Conservation (phyloP, 257 asterid species). For the Voacanga thouarsii region DNA sequence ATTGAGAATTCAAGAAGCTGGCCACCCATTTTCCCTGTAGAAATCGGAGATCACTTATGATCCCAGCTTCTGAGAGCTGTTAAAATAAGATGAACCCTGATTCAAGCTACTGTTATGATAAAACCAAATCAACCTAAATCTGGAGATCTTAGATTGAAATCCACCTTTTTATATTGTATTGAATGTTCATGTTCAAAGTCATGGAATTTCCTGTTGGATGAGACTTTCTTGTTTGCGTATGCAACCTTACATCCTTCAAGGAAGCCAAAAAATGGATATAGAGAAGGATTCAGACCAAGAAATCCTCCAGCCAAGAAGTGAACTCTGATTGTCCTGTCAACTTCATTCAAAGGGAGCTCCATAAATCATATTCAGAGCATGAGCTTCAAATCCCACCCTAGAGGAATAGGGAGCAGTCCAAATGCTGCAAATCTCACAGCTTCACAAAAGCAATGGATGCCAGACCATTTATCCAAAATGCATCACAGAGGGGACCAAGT, state of each 20-base stretch:
- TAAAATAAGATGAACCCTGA: neutral
- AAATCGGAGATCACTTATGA: neutral
- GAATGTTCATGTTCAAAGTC: neutral
- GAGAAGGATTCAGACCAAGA: neutral
- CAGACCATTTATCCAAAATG: too few species aligned
- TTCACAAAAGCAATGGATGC: neutral
- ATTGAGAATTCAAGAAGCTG: neutral
- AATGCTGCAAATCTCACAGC: neutral
- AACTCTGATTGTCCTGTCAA: neutral
- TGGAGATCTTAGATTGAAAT: neutral
- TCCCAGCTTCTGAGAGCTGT: neutral
- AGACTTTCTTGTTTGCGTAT: slow-evolving; percentile 4
- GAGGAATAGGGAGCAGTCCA: neutral
- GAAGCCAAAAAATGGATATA: neutral
- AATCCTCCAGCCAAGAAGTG: neutral
- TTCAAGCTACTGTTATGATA: neutral
- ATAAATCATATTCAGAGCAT: neutral
- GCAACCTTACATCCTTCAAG: neutral
- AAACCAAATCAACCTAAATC: slow-evolving; percentile 9
- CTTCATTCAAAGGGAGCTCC: neutral
- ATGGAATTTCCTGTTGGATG: neutral
- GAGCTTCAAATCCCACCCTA: neutral
- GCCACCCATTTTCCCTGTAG: slow-evolving; percentile 3
- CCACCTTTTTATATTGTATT: neutral
- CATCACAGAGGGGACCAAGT: too few species aligned